Evolutionary conservation across 805 yeast genomes (phyloP).

Genomic region (Myxozyma mucilagina): DNA sequence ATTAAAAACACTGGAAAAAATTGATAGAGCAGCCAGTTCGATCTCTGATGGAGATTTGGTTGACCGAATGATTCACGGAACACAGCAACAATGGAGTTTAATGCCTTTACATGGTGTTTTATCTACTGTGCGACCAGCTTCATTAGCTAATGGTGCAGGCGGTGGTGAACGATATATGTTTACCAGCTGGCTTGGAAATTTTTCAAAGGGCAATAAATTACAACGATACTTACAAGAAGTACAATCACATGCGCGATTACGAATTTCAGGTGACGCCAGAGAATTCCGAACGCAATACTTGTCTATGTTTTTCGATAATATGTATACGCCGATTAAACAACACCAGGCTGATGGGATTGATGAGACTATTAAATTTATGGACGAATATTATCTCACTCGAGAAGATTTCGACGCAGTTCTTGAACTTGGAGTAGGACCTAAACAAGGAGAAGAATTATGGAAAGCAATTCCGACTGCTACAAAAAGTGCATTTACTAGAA

Average conservation of each 20-base stretch:
- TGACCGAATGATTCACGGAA: constrained; percentile 75
- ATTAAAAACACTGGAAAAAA: constrained; percentile 56
- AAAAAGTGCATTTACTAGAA: constrained; percentile 83
- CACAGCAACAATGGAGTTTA: constrained; percentile 49
- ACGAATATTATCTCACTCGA: constrained; percentile 77
- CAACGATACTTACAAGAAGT: constrained; percentile 78
- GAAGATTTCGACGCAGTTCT: constrained; percentile 90
- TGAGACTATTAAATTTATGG: constrained; percentile 71
- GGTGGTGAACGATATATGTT: constrained; percentile 71
- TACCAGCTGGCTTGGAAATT: constrained; percentile 44
- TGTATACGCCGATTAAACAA: constrained; percentile 59
- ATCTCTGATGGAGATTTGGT: constrained; percentile 84
- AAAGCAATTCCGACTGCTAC: constrained; percentile 74
- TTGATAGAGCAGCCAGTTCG: constrained; percentile 79
- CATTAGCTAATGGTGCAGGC: constrained; percentile 62
- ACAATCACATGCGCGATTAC: constrained; percentile 81
- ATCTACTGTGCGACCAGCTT: constrained; percentile 81
- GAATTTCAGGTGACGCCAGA: constrained; percentile 70
- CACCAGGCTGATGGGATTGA: constrained; percentile 56
- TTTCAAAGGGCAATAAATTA: constrained; percentile 50
- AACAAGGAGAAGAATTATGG: constrained; percentile 46
- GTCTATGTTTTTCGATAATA: constrained; percentile 58
- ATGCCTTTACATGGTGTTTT: constrained; percentile 87
- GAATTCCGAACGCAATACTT: constrained; percentile 70
- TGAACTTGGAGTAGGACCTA: constrained; percentile 75